Evolutionary conservation across 306 rosid species (phyloP), one percentile per base, ranked within the genome.

Genomic region (Ormosia semicastrata): DNA sequence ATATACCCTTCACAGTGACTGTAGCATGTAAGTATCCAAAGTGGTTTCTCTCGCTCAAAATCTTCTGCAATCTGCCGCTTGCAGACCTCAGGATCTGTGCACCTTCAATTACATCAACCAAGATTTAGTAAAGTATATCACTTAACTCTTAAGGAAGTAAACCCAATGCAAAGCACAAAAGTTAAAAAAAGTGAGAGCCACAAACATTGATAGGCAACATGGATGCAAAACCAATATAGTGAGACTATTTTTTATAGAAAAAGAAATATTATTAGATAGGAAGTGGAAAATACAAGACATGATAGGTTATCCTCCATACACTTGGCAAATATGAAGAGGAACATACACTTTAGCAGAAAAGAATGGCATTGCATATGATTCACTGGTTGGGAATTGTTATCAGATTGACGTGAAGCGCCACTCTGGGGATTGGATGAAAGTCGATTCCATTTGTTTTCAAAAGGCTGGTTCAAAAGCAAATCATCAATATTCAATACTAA

Each of bases 11-110:
- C 90, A 85, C 67, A 67, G 86, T 95, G 98, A 85, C 91, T 76
- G 12, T 93, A 95, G 92, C 98, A 93, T 1, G 98, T 92, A 75
- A 95, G 93, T 81, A 84, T 89, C 99, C 99, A 95, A 63, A 93
- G 83, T 11, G 99, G 98, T 71, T 84, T 90, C 90, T 93, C 99
- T 3, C 76, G 77, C 82, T 89, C 78, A 72, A 91, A 91, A 88
- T 95, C 98, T 65, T 90, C 93, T 52, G 66, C 91, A 47, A 93
- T 88, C 82, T 82, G 87, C 81, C 86, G 91, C 83, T 85, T 93
- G 90, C 99, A 95, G 67, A 64, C 56, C 80, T 92, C 97, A 12
- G 90, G 94, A 90, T 92, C 95, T 43, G 93, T 89, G 89, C 99
- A 95, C 85, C 98, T 93, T 81, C 86, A 88, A 67, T 72, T 69